Evolutionary conservation across 345 rosid species (phyloP).

Genomic region (Salix viminalis): DNA sequence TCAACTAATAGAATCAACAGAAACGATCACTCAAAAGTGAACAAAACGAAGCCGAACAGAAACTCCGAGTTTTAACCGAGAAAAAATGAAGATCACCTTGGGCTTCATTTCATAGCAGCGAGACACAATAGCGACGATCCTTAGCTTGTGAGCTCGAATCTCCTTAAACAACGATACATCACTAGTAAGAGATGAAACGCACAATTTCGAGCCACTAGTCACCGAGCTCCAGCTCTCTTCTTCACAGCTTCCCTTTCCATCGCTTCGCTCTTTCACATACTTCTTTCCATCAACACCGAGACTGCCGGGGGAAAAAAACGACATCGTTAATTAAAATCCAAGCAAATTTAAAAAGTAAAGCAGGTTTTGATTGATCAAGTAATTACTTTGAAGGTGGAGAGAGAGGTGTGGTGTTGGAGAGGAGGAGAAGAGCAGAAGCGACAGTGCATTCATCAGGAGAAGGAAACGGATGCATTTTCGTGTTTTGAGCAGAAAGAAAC

Average conservation of each 20-base stretch:
- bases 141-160: conserved; percentile 24
- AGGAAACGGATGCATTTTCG: conserved; percentile 54
- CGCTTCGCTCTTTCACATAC: neutral
- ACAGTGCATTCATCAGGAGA: conserved; percentile 52
- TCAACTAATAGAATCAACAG: neutral
- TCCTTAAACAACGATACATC: conserved; percentile 33
- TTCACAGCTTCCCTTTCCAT: conserved; percentile 19
- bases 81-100: conserved; percentile 35
- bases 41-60: neutral
- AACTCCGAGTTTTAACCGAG: neutral
- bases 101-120: conserved; percentile 41
- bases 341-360: neutral
- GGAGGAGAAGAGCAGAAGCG: conserved; percentile 80
- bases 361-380: conserved; percentile 5
- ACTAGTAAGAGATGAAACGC: conserved; percentile 39
- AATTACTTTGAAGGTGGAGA: conserved; percentile 34
- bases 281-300: conserved; percentile 12
- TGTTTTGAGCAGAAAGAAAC: neutral
- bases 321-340: neutral
- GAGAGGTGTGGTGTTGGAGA: conserved; percentile 33
- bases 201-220: conserved; percentile 28
- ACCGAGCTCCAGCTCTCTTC: conserved; percentile 41
- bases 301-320: conserved; percentile 9
- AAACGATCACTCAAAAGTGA: neutral
- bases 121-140: conserved; percentile 31